Percentiles rank a stretch among this genome's conserved stretches.
Conservation (phyloP, 495 filamentous ascomycete species). For the Aspergillus sclerotiicarbonarius region DNA sequence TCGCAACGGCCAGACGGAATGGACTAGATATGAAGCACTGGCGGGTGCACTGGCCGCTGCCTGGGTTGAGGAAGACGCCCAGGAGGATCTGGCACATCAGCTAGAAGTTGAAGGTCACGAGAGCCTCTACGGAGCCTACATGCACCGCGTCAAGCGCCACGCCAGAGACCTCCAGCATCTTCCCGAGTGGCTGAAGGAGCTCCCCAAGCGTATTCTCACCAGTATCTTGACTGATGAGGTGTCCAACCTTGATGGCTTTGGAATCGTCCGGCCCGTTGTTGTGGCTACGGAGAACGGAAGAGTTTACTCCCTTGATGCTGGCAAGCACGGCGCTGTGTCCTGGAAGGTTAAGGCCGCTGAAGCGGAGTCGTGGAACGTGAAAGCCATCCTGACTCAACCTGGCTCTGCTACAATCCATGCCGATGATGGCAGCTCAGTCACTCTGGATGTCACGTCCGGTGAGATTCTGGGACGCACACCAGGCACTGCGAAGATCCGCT, state of each 20-base stretch:
- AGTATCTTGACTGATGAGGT: constrained; percentile 64
- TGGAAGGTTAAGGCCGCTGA: constrained; percentile 67
- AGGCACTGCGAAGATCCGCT: constrained; percentile 27
- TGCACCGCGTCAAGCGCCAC: constrained; percentile 84
- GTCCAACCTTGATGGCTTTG: constrained; percentile 73
- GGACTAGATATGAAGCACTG: constrained; percentile 80
- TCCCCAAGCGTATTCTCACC: constrained; percentile 64
- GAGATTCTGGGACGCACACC: constrained; percentile 45
- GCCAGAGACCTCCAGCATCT: constrained; percentile 72
- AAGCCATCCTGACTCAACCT: constrained; percentile 59
- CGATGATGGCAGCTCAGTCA: constrained; percentile 55
- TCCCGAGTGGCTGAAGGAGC: constrained; percentile 65
- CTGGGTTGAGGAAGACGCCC: constrained; percentile 69
- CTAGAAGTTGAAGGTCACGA: constrained; percentile 84
- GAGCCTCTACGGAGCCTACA: constrained; percentile 73
- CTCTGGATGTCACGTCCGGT: constrained; percentile 57
- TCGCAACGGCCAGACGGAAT: constrained; percentile 74
- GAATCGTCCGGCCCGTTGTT: constrained; percentile 78
- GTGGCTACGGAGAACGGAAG: constrained; percentile 79
- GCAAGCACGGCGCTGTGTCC: constrained; percentile 67
- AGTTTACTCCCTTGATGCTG: constrained; percentile 74
- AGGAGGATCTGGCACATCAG: constrained; percentile 71
- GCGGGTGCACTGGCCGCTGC: constrained; percentile 70
- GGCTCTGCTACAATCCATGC: constrained; percentile 59
- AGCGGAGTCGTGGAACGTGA: constrained; percentile 64